Conservation (phyloP, 441 rosid species). For the Sinapis alba region DNA sequence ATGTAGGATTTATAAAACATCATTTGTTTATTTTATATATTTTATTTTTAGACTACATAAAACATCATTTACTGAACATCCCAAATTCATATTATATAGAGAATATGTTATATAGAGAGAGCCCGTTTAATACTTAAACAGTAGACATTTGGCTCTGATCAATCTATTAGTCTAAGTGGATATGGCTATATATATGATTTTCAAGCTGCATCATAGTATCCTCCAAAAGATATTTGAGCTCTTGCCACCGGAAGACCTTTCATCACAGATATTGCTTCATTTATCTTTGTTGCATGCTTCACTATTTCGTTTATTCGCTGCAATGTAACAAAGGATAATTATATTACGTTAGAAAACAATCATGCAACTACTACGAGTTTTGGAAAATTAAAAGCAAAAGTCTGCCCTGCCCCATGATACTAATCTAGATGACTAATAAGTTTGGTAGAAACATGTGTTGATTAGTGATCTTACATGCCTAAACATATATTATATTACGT, state of each 20-base stretch:
- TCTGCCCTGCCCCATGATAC: not conserved
- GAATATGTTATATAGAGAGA: not conserved
- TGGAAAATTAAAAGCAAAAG: not conserved
- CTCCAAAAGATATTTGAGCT: constrained; percentile 81
- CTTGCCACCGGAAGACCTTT: constrained; percentile 73
- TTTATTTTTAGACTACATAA: not conserved
- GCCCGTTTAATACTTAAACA: not conserved
- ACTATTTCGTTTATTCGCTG: constrained; percentile 80
- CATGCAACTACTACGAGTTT: not conserved
- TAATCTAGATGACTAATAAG: not conserved
- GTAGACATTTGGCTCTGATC: constrained; percentile 3
- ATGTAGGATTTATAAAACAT: not conserved
- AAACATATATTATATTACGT: not conserved
- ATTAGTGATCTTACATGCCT: not conserved
- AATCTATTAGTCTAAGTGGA: not conserved
- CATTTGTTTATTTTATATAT: too few relatives aligned
- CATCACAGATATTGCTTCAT: constrained; percentile 67
- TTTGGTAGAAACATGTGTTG: not conserved
- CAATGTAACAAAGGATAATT: not conserved
- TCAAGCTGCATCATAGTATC: constrained; percentile 53
- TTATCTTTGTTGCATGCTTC: constrained; percentile 66
- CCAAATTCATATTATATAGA: constrained; percentile 1
- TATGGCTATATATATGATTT: not conserved
- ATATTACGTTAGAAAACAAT: not conserved
- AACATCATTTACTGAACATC: not conserved